Evolutionary conservation across 129 eudicot species (phyloP), one percentile per base, ranked within the genome.

Genomic region (Flaveria sonorensis): DNA sequence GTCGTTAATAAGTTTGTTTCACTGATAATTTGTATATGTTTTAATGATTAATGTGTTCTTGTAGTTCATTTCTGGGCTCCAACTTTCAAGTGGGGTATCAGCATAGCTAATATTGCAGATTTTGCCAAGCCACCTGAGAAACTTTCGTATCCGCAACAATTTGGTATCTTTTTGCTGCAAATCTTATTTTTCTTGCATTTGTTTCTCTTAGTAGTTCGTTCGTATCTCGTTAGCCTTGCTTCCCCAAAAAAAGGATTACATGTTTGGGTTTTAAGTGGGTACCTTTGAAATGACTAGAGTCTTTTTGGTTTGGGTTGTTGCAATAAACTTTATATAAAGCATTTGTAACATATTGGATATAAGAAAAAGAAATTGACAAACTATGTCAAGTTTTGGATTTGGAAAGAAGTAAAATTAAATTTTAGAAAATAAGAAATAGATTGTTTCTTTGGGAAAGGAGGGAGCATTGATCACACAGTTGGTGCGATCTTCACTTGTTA

Each of bases 61-160:
- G 75, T 72, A 94, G 98, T 91, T 91, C 97, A 94, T 81, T 94
- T 94, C 79, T 94, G 98, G 98, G 98, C 98, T 52, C 98, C 98
- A 75, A 94, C 98, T 26, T 94, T 94, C 76, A 94, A 94, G 79
- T 94, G 98, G 98, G 97, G 97, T 65, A 91, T 94, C 64, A 94
- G 93, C 86, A 94, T 94, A 52, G 98, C 97, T 16, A 94, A 94
- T 78, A 70, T 94, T 70, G 97, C 96, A 9, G 98, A 94, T 81
- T 91, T 86, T 63, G 81, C 89, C 46, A 94, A 94, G 78, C 98
- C 98, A 6, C 98, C 98, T 0, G 98, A 94, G 88, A 91, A 91
- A 59, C 82, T 94, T 84, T 94, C 98, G 24, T 94, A 94, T 77
- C 98, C 98, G 10, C 98, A 94, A 83, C 97, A 94, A 83, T 82